Conservation (phyloP, 345 rosid genomes). For the Cardamine chenopodiifolia region DNA sequence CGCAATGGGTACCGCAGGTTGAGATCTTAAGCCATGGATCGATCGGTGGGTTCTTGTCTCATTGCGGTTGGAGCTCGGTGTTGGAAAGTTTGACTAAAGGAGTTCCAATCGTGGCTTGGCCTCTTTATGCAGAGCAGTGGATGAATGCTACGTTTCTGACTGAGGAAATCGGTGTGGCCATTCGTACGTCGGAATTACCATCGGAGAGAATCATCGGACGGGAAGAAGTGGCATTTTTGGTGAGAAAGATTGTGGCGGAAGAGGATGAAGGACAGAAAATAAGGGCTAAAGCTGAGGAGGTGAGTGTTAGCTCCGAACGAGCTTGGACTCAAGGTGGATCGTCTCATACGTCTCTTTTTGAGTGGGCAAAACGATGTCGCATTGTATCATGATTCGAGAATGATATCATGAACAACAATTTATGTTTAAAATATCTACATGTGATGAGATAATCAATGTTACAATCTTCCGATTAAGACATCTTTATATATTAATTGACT, state of each 20-base stretch:
- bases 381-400: neutral
- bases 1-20: constrained; percentile 67
- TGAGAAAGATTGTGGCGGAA: constrained; percentile 46
- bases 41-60: constrained; percentile 69
- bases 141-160: constrained; percentile 62
- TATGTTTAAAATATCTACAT: neutral
- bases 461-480: too few species aligned
- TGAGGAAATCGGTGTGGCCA: constrained; percentile 53
- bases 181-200: constrained; percentile 36
- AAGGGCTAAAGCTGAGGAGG: constrained; percentile 41
- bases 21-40: constrained; percentile 61
- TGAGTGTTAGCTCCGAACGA: constrained; percentile 40
- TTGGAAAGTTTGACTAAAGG: constrained; percentile 65
- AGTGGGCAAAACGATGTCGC: constrained; percentile 42
- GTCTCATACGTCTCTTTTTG: constrained; percentile 39
- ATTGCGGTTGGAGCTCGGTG: constrained; percentile 73
- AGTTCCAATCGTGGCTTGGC: constrained; percentile 72
- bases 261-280: constrained; percentile 43
- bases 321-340: constrained; percentile 53
- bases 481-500: too few species aligned
- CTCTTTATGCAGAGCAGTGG: constrained; percentile 66
- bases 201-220: constrained; percentile 37
- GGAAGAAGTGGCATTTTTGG: constrained; percentile 50
- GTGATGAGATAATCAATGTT: too few species aligned
- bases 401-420: neutral